Evolutionary conservation across 2,329 filamentous ascomycete genomes (phyloP).

Genomic region (Cladorrhinum sp.): DNA sequence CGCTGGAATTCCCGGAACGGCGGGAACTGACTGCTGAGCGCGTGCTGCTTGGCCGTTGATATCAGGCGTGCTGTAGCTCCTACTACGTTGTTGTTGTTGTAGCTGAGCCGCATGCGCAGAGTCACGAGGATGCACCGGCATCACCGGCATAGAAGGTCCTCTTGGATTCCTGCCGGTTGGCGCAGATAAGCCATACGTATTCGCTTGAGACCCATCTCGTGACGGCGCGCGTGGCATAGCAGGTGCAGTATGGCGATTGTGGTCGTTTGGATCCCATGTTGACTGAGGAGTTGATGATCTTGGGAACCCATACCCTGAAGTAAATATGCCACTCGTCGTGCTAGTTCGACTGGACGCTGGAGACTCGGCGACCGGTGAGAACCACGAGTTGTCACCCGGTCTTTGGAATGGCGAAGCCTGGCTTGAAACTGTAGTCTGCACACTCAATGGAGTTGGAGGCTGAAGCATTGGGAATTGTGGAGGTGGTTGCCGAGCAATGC

Average conservation of each 20-base stretch:
- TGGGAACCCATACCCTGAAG: slow-evolving; percentile 64
- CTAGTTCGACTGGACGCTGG: slow-evolving; percentile 74
- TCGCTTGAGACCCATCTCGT: slow-evolving; percentile 65
- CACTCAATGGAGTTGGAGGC: slow-evolving; percentile 57
- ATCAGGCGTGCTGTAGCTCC: slow-evolving; percentile 93
- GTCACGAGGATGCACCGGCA: slow-evolving; percentile 43
- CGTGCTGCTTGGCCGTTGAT: slow-evolving; percentile 70
- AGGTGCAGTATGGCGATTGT: slow-evolving; percentile 83
- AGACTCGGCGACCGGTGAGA: slow-evolving; percentile 81
- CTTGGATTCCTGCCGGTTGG: slow-evolving; percentile 62
- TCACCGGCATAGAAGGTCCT: slow-evolving; percentile 75
- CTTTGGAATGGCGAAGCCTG: slow-evolving; percentile 60
- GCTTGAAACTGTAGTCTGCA: slow-evolving; percentile 57
- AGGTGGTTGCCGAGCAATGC: slow-evolving; percentile 59
- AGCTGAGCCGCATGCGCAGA: slow-evolving; percentile 52
- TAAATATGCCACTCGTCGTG: slow-evolving; percentile 71
- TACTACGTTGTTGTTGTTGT: slow-evolving; percentile 70
- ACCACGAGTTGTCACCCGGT: slow-evolving; percentile 76
- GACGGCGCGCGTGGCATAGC: slow-evolving; percentile 80
- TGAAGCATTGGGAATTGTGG: slow-evolving; percentile 69
- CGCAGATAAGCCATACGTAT: slow-evolving; percentile 54
- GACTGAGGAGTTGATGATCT: slow-evolving; percentile 68
- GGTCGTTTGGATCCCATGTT: slow-evolving; percentile 62
- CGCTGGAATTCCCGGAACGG: slow-evolving; percentile 72
- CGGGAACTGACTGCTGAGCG: slow-evolving; percentile 54